Base-by-base conservation (phyloP, 73 alveolate genomes). In the Paramecium bursaria region DNA sequence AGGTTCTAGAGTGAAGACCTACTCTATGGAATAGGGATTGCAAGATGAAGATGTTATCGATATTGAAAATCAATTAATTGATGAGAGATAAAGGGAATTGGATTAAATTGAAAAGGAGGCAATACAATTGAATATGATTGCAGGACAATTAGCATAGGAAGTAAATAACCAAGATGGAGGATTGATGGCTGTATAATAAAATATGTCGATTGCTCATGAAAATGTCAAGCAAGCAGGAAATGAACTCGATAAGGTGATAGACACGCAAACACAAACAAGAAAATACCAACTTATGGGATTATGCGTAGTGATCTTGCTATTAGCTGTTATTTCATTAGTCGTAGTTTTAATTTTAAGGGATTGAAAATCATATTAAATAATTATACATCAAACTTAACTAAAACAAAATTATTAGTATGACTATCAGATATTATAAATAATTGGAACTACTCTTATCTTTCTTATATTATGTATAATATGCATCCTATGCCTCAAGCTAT, bases 81-180 rank as follows among this genome's bases (percentile, higher is more conserved):
- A 67, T 31, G 82, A 67, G n/a, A 67, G 82, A 67, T 42, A 67
- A 67, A n/a, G 57, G 2, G 82, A 67, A 42, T 67, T 67, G 22
- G 82, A 67, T 13, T 1, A 25, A 9, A 67, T 67, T 39, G 82
- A 67, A 42, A 67, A 35, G n/a, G 82, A 67, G 13, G 82, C 82
- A 0, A 4, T 35, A 7, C 11, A 67, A 33, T 42, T 67, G 22
- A 67, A 67, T 67, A 17, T 39, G 13, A 67, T 67, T 31, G 82
- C 47, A 3, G 21, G 44, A 39, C 4, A 67, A 39, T 39, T 67
- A 57, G 82, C 15, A 7, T 42, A 42, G 9, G 10, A 39, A 46
- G 48, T 30, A 33, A 57, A 67, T 67, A 4, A 67, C 33, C 21
- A 67, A 35, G 82, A 57, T 10, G 1, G 44, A 1, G 57, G 27